phyloP scores from a whole-genome alignment of 1,284 basidiomycete species.

The Sporisorium iseilematis-ciliati region DNA sequence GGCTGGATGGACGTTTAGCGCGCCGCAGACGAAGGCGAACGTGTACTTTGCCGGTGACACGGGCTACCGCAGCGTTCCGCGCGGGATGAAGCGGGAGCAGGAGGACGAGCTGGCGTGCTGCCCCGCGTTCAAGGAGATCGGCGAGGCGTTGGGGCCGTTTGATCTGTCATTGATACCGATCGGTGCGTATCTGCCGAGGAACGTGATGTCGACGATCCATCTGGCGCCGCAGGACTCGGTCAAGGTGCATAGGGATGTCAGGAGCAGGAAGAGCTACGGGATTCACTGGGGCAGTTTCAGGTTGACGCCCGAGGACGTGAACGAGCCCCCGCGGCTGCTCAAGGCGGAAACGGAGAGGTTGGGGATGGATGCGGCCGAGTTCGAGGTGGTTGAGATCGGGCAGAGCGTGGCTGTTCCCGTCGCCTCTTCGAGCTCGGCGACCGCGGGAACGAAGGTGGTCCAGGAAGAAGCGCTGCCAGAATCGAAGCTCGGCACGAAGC shows the following conservation, averaged over 20 bases:
- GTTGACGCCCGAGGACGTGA: slow-evolving; percentile 57
- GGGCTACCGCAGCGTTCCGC: slow-evolving; percentile 49
- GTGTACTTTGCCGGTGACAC: slow-evolving; percentile 62
- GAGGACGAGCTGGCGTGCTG: slow-evolving; percentile 52
- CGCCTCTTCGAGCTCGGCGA: not conserved
- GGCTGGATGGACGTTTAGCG: slow-evolving; percentile 57
- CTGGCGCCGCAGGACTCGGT: slow-evolving; percentile 57
- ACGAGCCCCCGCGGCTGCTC: slow-evolving; percentile 53
- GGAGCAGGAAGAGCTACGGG: slow-evolving; percentile 36
- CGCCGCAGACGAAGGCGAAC: slow-evolving; percentile 28
- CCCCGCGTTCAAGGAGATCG: slow-evolving; percentile 62
- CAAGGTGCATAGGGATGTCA: slow-evolving; percentile 50
- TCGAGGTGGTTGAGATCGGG: slow-evolving; percentile 48
- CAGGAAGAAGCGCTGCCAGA: slow-evolving; percentile 52
- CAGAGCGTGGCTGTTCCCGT: slow-evolving; percentile 47
- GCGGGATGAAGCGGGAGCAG: slow-evolving; percentile 40
- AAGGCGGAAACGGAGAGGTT: slow-evolving; percentile 37
- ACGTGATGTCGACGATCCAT: slow-evolving; percentile 55
- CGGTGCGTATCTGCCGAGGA: slow-evolving; percentile 62
- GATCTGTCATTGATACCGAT: slow-evolving; percentile 59
- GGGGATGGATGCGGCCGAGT: slow-evolving; percentile 41
- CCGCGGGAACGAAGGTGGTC: no score
- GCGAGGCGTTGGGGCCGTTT: slow-evolving; percentile 57
- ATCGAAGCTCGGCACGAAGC: slow-evolving; percentile 80
- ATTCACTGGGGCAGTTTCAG: slow-evolving; percentile 62